These are phyloP conservation scores for Epichloe sibirici DNA, from an alignment of 2,329 filamentous ascomycete species.

Conservation along the genomic window DNA sequence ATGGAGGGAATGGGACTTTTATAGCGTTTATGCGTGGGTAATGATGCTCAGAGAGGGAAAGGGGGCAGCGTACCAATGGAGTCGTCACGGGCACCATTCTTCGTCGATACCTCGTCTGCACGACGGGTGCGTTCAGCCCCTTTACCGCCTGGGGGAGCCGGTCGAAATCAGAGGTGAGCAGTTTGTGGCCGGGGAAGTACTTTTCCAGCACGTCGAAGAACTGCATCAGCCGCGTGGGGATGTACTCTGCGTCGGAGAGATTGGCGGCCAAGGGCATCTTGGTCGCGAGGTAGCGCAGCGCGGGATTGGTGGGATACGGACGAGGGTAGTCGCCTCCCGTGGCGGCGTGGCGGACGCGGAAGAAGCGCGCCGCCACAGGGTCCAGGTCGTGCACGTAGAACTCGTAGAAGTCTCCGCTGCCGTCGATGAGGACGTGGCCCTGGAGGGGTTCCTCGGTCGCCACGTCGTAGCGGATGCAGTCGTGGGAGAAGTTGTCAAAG, in stretches of 20 bases:
- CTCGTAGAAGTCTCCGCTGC: slow-evolving; percentile 81
- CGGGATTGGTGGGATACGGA: slow-evolving; percentile 40
- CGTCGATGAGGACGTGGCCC: slow-evolving; percentile 77
- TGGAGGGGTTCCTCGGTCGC: slow-evolving; percentile 73
- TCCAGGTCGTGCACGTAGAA: slow-evolving; percentile 78
- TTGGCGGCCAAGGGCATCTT: slow-evolving; percentile 61
- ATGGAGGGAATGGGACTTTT: not conserved
- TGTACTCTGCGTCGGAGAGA: slow-evolving; percentile 76
- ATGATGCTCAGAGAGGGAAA: not conserved
- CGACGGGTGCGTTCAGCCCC: slow-evolving; percentile 85
- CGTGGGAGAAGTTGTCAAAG: slow-evolving; percentile 96
- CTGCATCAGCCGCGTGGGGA: slow-evolving; percentile 88
- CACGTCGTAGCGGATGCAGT: slow-evolving; percentile 82
- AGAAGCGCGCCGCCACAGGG: slow-evolving; percentile 67
- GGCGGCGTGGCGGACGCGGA: slow-evolving; percentile 74
- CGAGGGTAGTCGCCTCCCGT: slow-evolving; percentile 51
- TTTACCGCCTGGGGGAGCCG: slow-evolving; percentile 68
- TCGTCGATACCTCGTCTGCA: slow-evolving; percentile 85
- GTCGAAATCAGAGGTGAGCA: slow-evolving; percentile 86
- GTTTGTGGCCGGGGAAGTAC: slow-evolving; percentile 80
- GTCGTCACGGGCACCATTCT: slow-evolving; percentile 82
- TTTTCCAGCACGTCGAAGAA: slow-evolving; percentile 86
- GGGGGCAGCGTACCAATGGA: slow-evolving; percentile 51
- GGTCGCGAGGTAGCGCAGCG: slow-evolving; percentile 49
- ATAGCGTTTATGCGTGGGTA: not conserved